A percentile compares a stretch with the other conserved stretches of the same genome.
phyloP scores from a whole-genome alignment of 345 rosid genomes.

The Cardamine resedifolia region DNA sequence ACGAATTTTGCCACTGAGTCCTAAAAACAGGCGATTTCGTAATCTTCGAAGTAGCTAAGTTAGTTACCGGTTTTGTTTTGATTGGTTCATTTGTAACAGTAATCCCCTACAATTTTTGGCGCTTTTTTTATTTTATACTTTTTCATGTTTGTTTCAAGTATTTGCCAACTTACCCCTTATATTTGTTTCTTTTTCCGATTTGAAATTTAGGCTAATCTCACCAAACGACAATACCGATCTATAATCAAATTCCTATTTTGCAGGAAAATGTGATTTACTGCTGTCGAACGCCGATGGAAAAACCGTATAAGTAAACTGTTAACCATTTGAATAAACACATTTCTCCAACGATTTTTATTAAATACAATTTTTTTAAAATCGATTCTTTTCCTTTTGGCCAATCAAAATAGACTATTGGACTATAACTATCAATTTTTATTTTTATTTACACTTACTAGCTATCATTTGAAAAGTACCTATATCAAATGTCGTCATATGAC shows the following conservation, averaged over 20 bases:
- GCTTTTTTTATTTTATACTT: slow-evolving; percentile 29
- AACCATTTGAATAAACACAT: too few species aligned
- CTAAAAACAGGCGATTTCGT: slow-evolving; percentile 9
- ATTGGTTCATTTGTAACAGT: slow-evolving; percentile 35
- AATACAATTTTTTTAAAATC: neutral
- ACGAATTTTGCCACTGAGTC: slow-evolving; percentile 33
- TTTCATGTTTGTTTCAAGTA: neutral
- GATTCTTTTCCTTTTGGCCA: too few species aligned
- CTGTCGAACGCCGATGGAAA: too few species aligned
- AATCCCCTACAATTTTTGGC: slow-evolving; percentile 18
- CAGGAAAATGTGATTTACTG: too few species aligned
- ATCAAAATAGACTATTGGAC: neutral
- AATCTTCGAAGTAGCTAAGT: slow-evolving; percentile 21
- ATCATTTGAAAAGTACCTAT: too few species aligned
- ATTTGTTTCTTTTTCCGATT: neutral
- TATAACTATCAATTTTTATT: neutral
- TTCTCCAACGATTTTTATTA: too few species aligned
- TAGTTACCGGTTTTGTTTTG: neutral
- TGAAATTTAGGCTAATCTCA: neutral
- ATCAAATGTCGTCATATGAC: neutral
- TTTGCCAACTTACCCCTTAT: slow-evolving; percentile 1
- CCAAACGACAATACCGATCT: too few species aligned
- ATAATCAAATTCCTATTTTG: too few species aligned
- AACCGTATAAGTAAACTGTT: too few species aligned
- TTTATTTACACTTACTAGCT: too few species aligned